Evolutionary conservation across 2,329 filamentous ascomycete genomes (phyloP).

Genomic region (Trichoderma harzianum): DNA sequence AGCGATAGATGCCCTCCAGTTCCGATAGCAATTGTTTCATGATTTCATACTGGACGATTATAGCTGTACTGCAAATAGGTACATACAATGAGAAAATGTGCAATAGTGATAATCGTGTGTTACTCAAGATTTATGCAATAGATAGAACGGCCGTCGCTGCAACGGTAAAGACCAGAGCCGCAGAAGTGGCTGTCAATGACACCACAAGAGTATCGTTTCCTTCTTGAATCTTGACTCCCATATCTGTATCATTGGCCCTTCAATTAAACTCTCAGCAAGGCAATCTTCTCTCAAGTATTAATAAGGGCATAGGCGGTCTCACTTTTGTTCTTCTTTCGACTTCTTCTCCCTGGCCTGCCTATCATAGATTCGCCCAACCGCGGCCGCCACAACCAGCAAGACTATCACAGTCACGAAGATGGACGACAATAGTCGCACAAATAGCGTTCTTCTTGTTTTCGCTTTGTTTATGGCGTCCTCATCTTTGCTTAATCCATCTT

Average conservation of each 20-base stretch:
- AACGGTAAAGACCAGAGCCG: not conserved
- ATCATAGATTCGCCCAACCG: conserved; percentile 22
- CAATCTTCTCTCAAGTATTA: not conserved
- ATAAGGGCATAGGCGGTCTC: not conserved
- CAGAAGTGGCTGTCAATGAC: not conserved
- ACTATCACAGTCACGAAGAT: conserved; percentile 27
- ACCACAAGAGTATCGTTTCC: not conserved
- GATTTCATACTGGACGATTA: not conserved
- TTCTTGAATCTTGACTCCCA: not conserved
- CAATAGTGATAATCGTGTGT: rapidly evolving
- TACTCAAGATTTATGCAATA: not conserved
- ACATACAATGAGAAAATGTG: not conserved
- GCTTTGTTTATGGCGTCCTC: conserved; percentile 10
- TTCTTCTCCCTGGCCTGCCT: not conserved
- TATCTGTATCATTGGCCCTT: not conserved
- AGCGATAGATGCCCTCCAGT: too few species aligned
- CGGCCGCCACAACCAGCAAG: conserved; percentile 25
- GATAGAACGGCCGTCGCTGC: not conserved
- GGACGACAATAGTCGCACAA: conserved; percentile 24
- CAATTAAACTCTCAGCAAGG: not conserved
- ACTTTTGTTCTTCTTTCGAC: not conserved
- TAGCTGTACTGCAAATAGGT: not conserved
- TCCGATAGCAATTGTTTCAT: not conserved
- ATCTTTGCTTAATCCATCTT: conserved; percentile 3
- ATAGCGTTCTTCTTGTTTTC: conserved; percentile 20